Evolutionary conservation across 2,329 filamentous ascomycete species (phyloP), one percentile per base, ranked within the genome.

Genomic region (Clarireedia monteithiana): DNA sequence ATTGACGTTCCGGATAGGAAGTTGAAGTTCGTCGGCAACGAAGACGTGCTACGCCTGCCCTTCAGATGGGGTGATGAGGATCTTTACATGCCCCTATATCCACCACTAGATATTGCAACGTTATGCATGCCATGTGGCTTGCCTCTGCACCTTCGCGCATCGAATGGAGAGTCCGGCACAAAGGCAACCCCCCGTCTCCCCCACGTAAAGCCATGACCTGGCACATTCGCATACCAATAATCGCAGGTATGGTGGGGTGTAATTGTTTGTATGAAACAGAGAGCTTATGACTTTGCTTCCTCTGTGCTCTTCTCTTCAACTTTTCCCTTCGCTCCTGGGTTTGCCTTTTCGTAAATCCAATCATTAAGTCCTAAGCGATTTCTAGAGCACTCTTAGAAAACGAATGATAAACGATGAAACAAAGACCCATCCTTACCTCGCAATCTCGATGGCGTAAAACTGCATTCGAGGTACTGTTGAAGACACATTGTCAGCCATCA

Each of bases 341-440:
- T 84, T 1, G 85, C 82, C 70, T 89, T 80, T 74, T 97, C 91
- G 72, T 92, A 94, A 60, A 99, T 84, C 94, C 94, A 99, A 73
- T 99, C 94, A 68, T 99, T 99, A 57, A 97, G 74, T 27, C 92
- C 92, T 53, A 82, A 81, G 59, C 86, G 86, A 74, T 99, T 99
- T 65, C 85, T 57, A n/a, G 39, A 15, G 4, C 17, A 26, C 5
- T 42, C 15, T 53, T 30, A 53, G 30, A 2, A 5, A 6, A 4
- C n/a, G 2, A 24, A 20, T 10, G 4, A 38, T n/a, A 14, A 3
- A 14, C n/a, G 14, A n/a, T 39, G 24, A 30, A 34, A 6, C 15
- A 7, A 34, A 53, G 30, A 34, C 30, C 9, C 12, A 30, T 34
- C 10, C 55, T 7, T 42, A 57, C 55, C 55, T 85, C 50, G 81